Base-by-base conservation (phyloP, 2,329 filamentous ascomycete species). In the Diaporthe vexans region DNA sequence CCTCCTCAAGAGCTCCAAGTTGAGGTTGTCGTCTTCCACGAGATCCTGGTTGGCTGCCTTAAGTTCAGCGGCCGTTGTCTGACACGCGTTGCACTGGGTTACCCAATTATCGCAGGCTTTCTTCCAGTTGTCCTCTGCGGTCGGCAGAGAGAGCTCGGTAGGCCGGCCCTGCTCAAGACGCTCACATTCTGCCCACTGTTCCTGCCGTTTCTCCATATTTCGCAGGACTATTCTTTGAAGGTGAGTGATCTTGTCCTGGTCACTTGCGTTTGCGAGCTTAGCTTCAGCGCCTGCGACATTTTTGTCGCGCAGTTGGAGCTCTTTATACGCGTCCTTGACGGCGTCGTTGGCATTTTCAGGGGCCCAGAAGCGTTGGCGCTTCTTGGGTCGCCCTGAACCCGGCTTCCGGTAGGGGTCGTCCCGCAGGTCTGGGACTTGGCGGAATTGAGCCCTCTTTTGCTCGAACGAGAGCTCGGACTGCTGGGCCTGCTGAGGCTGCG, bases 211-310 rank as follows among this genome's bases (percentile, higher is more conserved):
- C 10, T 2, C 4, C 48, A 52, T 52, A 10, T 24, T 15, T 1
- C n/a, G 10, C 6, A 52, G n/a, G 13, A 52, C 4, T 1, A 15
- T 52, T 8, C 10, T 13, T 24, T 52, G 8, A 4, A 5, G 4
- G 4, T 26, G n/a, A 24, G 11, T 0, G 2, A 24, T 13, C 1
- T 24, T 5, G 0, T 7, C 1, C 48, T n/a, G 5, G n/a, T 13
- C 10, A 0, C 10, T 9, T 9, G 4, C n/a, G 0, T 24, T 15
- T 15, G n/a, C 48, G 4, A 52, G 48, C 10, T 26, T 24, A 2
- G 1, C 5, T 7, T 52, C 48, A 11, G 48, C 48, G 4, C 11
- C 10, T 15, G 13, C n/a, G n/a, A n/a, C n/a, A n/a, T n/a, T n/a
- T n/a, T n/a, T 0, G n/a, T 52, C 48, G n/a, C 2, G 2, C 3